These are phyloP conservation scores for Torulaspora gathmanii DNA, from an alignment of 805 yeast genomes.

Conservation along the genomic window DNA sequence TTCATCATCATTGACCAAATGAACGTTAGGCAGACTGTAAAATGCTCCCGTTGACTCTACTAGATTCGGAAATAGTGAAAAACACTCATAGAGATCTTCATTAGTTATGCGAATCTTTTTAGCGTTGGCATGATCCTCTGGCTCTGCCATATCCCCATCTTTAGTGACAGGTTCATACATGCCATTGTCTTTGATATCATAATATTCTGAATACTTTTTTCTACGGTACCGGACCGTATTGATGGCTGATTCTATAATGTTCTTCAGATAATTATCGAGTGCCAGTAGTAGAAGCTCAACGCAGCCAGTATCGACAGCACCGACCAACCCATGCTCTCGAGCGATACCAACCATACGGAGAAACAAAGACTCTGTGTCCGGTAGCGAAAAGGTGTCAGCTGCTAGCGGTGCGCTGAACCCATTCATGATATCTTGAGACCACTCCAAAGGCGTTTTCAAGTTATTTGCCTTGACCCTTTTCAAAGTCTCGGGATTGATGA, in stretches of 20 bases:
- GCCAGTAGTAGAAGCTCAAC: constrained; percentile 79
- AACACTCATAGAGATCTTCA: constrained; percentile 63
- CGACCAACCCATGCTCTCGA: constrained; percentile 84
- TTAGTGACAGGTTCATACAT: constrained; percentile 28
- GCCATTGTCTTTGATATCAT: constrained; percentile 34
- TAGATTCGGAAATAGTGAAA: constrained; percentile 60
- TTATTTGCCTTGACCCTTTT: constrained; percentile 33
- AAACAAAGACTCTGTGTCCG: constrained; percentile 67
- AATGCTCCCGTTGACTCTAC: constrained; percentile 64
- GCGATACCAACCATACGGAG: constrained; percentile 74
- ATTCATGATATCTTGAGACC: constrained; percentile 90
- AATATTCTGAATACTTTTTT: constrained; percentile 39
- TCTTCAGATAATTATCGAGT: constrained; percentile 71
- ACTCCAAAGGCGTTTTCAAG: constrained; percentile 50
- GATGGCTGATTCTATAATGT: constrained; percentile 66
- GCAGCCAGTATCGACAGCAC: constrained; percentile 69
- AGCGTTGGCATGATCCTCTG: constrained; percentile 10
- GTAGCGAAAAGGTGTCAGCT: constrained; percentile 72
- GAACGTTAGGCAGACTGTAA: constrained; percentile 45
- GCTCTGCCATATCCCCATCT: constrained; percentile 1
- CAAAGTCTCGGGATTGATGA: constrained; percentile 33
- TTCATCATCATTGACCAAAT: constrained; percentile 55
- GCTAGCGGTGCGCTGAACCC: constrained; percentile 80
- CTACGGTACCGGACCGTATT: constrained; percentile 64
- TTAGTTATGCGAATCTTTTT: constrained; percentile 42